phyloP scores from a whole-genome alignment of 1,139 yeast species.

The Geotrichum bryndzae region DNA sequence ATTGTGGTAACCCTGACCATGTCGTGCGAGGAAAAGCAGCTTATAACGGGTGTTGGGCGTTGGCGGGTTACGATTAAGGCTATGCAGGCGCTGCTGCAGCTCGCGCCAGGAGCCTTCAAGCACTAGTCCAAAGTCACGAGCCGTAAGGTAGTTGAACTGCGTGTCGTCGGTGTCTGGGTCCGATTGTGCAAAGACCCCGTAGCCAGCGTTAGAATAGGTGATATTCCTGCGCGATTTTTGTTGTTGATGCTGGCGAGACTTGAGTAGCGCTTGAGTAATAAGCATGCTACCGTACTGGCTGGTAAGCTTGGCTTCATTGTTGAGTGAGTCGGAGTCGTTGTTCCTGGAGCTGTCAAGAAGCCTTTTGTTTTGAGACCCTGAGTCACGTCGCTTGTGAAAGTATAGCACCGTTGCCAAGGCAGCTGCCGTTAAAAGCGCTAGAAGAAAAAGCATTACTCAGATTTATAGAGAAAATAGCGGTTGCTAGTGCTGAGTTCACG shows the following conservation, averaged over 20 bases:
- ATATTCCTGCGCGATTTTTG: neutral
- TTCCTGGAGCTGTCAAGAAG: neutral
- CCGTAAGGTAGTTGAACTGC: conserved; percentile 42
- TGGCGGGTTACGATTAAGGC: neutral
- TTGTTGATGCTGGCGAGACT: neutral
- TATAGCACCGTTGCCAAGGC: neutral
- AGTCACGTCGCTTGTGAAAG: neutral
- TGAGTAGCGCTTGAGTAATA: conserved; percentile 5
- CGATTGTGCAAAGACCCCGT: conserved; percentile 51
- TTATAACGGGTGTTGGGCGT: conserved; percentile 39
- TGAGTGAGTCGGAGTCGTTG: neutral
- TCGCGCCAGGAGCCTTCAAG: conserved; percentile 36
- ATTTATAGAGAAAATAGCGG: neutral
- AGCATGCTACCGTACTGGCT: conserved; percentile 10
- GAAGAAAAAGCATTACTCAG: neutral
- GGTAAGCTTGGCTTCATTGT: neutral
- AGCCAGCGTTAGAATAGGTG: conserved; percentile 17
- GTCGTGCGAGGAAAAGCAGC: conserved; percentile 59
- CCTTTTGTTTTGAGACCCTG: neutral
- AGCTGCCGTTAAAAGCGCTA: neutral
- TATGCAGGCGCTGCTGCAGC: conserved; percentile 23
- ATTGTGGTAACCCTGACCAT: conserved; percentile 76
- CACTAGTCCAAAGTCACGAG: conserved; percentile 45
- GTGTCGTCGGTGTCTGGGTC: conserved; percentile 43
- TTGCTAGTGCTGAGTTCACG: neutral